Conservation (phyloP, 306 rosid species). For the Quercus cerris region DNA sequence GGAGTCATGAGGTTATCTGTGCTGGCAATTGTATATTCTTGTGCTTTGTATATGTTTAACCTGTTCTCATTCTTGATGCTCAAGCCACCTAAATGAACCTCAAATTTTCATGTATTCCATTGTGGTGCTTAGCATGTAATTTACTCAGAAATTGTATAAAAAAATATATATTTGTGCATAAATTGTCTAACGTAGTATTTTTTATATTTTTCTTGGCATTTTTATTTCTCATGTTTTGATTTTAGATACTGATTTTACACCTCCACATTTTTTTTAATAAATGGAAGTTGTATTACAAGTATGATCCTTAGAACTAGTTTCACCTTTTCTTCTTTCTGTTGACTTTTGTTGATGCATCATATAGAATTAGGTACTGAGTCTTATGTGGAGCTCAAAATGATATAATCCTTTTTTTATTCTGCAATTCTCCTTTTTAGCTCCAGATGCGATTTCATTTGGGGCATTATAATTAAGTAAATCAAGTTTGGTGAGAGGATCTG, state of each 20-base stretch:
- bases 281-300: slow-evolving; percentile 8
- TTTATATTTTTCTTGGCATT: slow-evolving; percentile 15
- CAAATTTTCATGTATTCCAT: slow-evolving; percentile 1
- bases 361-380: background rate
- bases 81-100: slow-evolving; percentile 17
- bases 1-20: slow-evolving; percentile 27
- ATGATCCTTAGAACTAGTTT: slow-evolving; percentile 13
- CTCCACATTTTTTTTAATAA: background rate
- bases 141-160: slow-evolving; percentile 25
- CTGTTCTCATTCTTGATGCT: slow-evolving; percentile 16
- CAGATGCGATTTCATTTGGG: background rate
- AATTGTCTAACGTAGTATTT: background rate
- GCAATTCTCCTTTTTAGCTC: background rate
- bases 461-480: background rate
- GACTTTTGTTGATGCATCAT: background rate
- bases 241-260: background rate
- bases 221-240: background rate
- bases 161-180: slow-evolving; percentile 9
- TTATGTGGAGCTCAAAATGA: background rate
- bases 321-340: background rate
- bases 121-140: slow-evolving; percentile 14
- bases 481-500: background rate
- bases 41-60: slow-evolving; percentile 7
- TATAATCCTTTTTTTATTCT: background rate
- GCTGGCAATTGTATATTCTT: slow-evolving; percentile 13